phyloP scores from a whole-genome alignment of 257 asterid genomes.

The Solanum ossicruentum region DNA sequence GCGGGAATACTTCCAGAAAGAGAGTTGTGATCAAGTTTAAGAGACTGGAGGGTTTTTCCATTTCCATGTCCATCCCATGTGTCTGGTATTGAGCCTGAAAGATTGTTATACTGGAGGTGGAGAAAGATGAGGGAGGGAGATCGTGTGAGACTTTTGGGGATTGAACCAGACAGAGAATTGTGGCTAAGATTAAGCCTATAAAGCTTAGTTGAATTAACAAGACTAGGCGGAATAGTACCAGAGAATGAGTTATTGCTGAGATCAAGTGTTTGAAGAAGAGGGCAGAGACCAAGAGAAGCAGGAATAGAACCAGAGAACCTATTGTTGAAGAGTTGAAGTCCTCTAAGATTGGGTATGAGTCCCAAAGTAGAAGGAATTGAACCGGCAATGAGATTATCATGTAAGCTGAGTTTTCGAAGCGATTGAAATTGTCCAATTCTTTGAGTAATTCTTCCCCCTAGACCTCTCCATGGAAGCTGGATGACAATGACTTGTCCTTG shows the following conservation, averaged over 20 bases:
- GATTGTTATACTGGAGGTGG: conserved; percentile 40
- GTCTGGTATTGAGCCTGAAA: conserved; percentile 58
- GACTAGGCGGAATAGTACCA: conserved; percentile 41
- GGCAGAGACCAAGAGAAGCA: conserved; percentile 51
- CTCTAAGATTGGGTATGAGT: conserved; percentile 68
- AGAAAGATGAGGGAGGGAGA: conserved; percentile 48
- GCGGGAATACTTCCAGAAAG: conserved; percentile 45
- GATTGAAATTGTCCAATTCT: conserved; percentile 79
- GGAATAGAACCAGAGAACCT: conserved; percentile 76
- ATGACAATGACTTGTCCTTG: conserved; percentile 85
- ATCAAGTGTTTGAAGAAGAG: conserved; percentile 74
- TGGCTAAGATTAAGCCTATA: conserved; percentile 61
- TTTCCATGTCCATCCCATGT: conserved; percentile 35
- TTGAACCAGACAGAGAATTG: conserved; percentile 57
- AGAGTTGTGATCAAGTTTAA: conserved; percentile 43
- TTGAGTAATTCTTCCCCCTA: conserved; percentile 63
- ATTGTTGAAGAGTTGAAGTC: conserved; percentile 75
- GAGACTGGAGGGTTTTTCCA: conserved; percentile 37
- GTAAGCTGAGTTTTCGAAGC: conserved; percentile 79
- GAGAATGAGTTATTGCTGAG: conserved; percentile 56
- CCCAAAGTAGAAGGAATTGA: conserved; percentile 66
- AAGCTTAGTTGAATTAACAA: conserved; percentile 64
- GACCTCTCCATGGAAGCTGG: conserved; percentile 87
- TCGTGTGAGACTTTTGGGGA: conserved; percentile 44
- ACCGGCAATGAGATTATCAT: conserved; percentile 71